A percentile compares a stretch with the other conserved stretches of the same genome.
These are phyloP conservation scores for Leccinum olivaceopallidum DNA, from an alignment of 768 basidiomycete genomes.

Conservation along the genomic window DNA sequence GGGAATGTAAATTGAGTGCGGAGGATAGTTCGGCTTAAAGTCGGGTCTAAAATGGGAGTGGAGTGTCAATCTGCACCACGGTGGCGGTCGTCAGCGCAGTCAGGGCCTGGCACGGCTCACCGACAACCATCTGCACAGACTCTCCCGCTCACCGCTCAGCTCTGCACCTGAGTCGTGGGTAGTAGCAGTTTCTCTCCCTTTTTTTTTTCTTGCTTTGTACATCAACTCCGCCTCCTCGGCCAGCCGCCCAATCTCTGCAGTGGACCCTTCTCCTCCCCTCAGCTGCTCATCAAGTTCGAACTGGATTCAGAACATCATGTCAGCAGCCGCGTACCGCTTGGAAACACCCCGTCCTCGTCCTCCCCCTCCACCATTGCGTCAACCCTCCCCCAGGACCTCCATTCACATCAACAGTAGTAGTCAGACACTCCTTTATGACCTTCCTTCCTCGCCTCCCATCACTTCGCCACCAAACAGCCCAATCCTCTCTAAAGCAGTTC, in stretches of 20 bases:
- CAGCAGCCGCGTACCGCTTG: conserved; percentile 61
- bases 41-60: conserved; percentile 23
- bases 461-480: conserved; percentile 58
- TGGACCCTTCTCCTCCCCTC: background rate
- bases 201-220: conserved; percentile 22
- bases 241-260: conserved; percentile 15
- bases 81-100: conserved; percentile 35
- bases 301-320: conserved; percentile 49
- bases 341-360: conserved; percentile 62
- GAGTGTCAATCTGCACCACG: conserved; percentile 19
- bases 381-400: conserved; percentile 47
- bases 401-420: conserved; percentile 43
- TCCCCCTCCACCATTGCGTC: conserved; percentile 59
- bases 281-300: conserved; percentile 26
- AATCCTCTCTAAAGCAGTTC: conserved; percentile 36
- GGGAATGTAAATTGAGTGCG: background rate
- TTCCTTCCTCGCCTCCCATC: conserved; percentile 58
- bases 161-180: conserved; percentile 7
- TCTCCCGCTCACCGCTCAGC: conserved; percentile 10
- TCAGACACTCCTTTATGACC: conserved; percentile 74
- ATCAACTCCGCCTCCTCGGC: conserved; percentile 13
- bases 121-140: conserved; percentile 23
- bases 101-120: conserved; percentile 28
- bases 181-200: conserved; percentile 3
- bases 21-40: conserved; percentile 8